These are phyloP conservation scores for Torulaspora franciscae DNA, from an alignment of 805 yeast genomes.

Conservation along the genomic window DNA sequence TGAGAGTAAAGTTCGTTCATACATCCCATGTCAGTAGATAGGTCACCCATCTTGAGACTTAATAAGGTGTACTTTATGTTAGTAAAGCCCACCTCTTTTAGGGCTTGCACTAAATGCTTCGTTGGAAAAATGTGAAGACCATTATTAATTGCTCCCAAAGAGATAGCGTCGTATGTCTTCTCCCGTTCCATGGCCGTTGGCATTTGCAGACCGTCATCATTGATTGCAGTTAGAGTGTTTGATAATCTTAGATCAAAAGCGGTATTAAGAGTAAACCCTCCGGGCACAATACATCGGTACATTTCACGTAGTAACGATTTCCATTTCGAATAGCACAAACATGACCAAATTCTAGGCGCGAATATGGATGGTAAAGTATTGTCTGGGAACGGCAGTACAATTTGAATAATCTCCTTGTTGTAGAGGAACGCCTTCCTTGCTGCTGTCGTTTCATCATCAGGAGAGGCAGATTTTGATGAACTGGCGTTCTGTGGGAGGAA, in stretches of 20 bases:
- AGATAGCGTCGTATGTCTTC: slow-evolving; percentile 22
- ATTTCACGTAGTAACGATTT: slow-evolving; percentile 26
- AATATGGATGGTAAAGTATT: slow-evolving; percentile 27
- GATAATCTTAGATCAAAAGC: slow-evolving; percentile 24
- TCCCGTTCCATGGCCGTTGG: slow-evolving; percentile 26
- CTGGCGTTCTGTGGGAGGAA: slow-evolving; percentile 12
- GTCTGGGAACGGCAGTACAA: slow-evolving; percentile 27
- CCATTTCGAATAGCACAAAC: slow-evolving; percentile 28
- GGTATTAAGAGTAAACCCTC: slow-evolving; percentile 28
- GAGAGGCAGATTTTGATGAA: slow-evolving; percentile 6
- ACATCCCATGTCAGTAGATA: slow-evolving; percentile 30
- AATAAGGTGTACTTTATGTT: slow-evolving; percentile 28
- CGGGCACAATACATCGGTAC: slow-evolving; percentile 27
- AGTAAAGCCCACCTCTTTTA: slow-evolving; percentile 30
- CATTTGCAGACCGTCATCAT: slow-evolving; percentile 10
- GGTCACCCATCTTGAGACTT: slow-evolving; percentile 29
- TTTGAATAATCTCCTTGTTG: slow-evolving; percentile 22
- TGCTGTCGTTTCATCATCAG: slow-evolving; percentile 8
- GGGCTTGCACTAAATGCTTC: slow-evolving; percentile 21
- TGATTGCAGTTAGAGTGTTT: slow-evolving; percentile 11
- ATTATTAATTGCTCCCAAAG: slow-evolving; percentile 26
- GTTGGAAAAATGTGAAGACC: slow-evolving; percentile 30
- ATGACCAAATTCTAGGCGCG: slow-evolving; percentile 31
- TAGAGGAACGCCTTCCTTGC: slow-evolving; percentile 16
- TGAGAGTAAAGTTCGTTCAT: slow-evolving; percentile 26